These are phyloP conservation scores for Saccharum spontaneum DNA, from an alignment of 176 grass and related monocot genomes.

Conservation along the genomic window DNA sequence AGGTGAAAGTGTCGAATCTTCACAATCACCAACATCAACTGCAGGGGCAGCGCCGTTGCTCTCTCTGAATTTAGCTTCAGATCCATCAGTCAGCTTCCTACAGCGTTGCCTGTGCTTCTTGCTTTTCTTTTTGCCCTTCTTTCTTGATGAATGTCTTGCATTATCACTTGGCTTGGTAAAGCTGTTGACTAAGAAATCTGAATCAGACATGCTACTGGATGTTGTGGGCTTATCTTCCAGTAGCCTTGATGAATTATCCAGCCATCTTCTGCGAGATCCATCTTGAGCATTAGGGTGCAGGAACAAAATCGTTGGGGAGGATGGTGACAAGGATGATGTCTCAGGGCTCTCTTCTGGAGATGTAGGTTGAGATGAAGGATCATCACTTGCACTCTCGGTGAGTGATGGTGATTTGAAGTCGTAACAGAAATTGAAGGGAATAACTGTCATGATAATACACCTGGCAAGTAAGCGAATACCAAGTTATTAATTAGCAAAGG, in stretches of 20 bases:
- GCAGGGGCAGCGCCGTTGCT: neutral
- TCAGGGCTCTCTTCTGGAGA: slow-evolving; percentile 33
- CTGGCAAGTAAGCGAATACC: neutral
- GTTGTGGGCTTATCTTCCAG: slow-evolving; percentile 15
- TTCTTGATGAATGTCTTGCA: slow-evolving; percentile 49
- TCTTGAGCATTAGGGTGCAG: slow-evolving; percentile 2
- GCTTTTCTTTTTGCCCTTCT: slow-evolving; percentile 77
- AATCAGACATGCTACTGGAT: slow-evolving; percentile 43
- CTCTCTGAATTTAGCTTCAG: slow-evolving; percentile 45
- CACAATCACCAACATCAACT: slow-evolving; percentile 36
- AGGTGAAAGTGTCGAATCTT: slow-evolving; percentile 50
- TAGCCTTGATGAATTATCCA: slow-evolving; percentile 37
- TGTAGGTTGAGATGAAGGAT: slow-evolving; percentile 8
- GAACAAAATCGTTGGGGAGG: neutral
- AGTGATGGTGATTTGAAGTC: slow-evolving; percentile 1
- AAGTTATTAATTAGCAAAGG: neutral
- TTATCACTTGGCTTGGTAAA: slow-evolving; percentile 42
- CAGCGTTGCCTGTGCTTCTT: slow-evolving; percentile 51
- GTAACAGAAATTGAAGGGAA: slow-evolving; percentile 10
- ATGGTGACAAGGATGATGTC: slow-evolving; percentile 8
- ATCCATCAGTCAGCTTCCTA: slow-evolving; percentile 38
- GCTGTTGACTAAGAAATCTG: slow-evolving; percentile 52
- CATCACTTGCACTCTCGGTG: neutral
- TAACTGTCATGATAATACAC: slow-evolving; percentile 11
- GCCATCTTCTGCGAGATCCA: slow-evolving; percentile 36